A percentile compares a stretch with the other conserved stretches of the same genome.
Conservation (phyloP, 2,329 filamentous ascomycete species). For the Emergomyces pasteurianus region DNA sequence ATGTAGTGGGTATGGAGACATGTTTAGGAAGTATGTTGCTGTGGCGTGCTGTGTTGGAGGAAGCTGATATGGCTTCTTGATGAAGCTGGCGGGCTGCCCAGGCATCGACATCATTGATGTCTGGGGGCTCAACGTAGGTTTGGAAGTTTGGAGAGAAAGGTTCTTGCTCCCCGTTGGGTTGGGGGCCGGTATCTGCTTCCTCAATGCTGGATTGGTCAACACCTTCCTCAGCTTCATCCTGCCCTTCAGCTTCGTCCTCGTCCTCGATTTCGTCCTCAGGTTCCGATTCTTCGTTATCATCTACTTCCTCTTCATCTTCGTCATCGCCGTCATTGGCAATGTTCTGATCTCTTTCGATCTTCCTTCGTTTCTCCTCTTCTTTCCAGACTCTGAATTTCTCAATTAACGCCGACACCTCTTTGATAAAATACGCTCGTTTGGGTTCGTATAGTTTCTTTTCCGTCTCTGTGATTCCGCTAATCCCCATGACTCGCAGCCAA, state of each 20-base stretch:
- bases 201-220: conserved; percentile 4
- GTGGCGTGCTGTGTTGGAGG: conserved; percentile 25
- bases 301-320: conserved; percentile 30
- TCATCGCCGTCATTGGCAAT: conserved; percentile 39
- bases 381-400: conserved; percentile 84
- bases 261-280: conserved; percentile 7
- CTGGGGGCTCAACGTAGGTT: conserved; percentile 44
- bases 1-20: conserved; percentile 12
- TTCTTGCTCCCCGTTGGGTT: conserved; percentile 6
- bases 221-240: conserved; percentile 3
- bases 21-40: conserved; percentile 11
- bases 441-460: conserved; percentile 79
- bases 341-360: conserved; percentile 60
- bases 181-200: not conserved
- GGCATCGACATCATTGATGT: conserved; percentile 59
- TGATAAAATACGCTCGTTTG: conserved; percentile 73
- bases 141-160: conserved; percentile 11
- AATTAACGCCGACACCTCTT: conserved; percentile 67
- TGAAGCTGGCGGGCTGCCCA: conserved; percentile 63
- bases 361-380: conserved; percentile 74
- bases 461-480: conserved; percentile 71
- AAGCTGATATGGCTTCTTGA: conserved; percentile 52
- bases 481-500: conserved; percentile 85
- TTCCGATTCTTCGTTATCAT: conserved; percentile 19
- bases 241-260: conserved; percentile 10